Evolutionary conservation across 108 stramenopile genomes (phyloP).

Genomic region (Craspedostauros australis): DNA sequence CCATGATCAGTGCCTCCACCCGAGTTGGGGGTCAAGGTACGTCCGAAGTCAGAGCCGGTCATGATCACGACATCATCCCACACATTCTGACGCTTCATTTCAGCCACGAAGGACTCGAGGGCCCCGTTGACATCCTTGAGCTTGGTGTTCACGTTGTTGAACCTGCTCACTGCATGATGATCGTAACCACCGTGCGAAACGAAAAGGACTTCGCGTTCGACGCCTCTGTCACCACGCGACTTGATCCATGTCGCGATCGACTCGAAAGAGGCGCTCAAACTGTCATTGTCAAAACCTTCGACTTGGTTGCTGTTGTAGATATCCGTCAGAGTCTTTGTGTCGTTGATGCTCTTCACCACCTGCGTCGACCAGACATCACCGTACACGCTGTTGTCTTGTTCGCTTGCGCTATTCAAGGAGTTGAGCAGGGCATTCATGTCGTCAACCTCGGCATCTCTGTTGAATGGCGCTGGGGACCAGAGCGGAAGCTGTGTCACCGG

Average conservation of each 20-base stretch:
- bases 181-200: slow-evolving; percentile 57
- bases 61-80: slow-evolving; percentile 58
- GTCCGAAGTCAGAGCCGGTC: slow-evolving; percentile 53
- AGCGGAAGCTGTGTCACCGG: slow-evolving; percentile 28
- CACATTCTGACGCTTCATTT: slow-evolving; percentile 42
- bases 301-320: slow-evolving; percentile 1
- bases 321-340: slow-evolving; percentile 24
- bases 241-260: slow-evolving; percentile 49
- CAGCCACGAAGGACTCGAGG: slow-evolving; percentile 34
- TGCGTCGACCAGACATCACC: slow-evolving; percentile 42
- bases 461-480: not conserved
- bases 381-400: slow-evolving; percentile 29
- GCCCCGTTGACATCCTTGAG: slow-evolving; percentile 38
- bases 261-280: not conserved
- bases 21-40: slow-evolving; percentile 64
- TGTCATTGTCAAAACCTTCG: not conserved
- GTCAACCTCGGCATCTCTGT: not conserved
- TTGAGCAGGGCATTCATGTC: slow-evolving; percentile 20
- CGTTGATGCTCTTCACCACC: slow-evolving; percentile 24
- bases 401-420: slow-evolving; percentile 32
- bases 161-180: slow-evolving; percentile 32
- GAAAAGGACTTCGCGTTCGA: slow-evolving; percentile 57
- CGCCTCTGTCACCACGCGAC: slow-evolving; percentile 28
- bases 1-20: slow-evolving; percentile 73
- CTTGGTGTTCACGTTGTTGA: slow-evolving; percentile 10